Percentiles rank a stretch among this genome's conserved stretches.
These are phyloP conservation scores for Clonostachys chloroleuca DNA, from an alignment of 2,329 filamentous ascomycete genomes.

Conservation along the genomic window DNA sequence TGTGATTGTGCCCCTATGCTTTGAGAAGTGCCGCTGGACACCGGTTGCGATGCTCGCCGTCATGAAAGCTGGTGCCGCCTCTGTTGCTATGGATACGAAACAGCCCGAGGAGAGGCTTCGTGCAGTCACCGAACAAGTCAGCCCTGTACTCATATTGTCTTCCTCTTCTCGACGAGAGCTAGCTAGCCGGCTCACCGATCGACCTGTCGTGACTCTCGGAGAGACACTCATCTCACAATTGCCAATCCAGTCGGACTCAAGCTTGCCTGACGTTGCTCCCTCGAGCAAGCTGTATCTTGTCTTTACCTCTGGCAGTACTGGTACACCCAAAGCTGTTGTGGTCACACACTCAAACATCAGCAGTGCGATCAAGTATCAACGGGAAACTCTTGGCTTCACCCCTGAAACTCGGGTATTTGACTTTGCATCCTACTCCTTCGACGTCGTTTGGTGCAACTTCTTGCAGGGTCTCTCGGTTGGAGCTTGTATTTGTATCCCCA, in stretches of 20 bases:
- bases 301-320: no score
- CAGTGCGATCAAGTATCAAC: background rate
- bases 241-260: no score
- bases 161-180: background rate
- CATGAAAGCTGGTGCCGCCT: constrained; percentile 2
- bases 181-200: background rate
- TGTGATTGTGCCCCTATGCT: constrained; percentile 4
- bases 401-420: constrained; percentile 2
- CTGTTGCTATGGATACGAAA: constrained; percentile 30
- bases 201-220: no score
- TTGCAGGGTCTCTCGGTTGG: constrained; percentile 3
- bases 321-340: constrained; percentile 5
- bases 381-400: constrained; percentile 17
- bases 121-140: background rate
- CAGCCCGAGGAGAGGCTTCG: constrained; percentile 12
- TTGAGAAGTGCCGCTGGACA: constrained; percentile 2
- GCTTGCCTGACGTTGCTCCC: background rate
- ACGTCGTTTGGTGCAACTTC: constrained; percentile 3
- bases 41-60: constrained; percentile 3
- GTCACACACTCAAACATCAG: constrained; percentile 1
- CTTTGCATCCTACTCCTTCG: constrained; percentile 8
- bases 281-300: constrained; percentile 1
- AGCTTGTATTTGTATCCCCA: constrained; percentile 8
- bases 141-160: background rate
- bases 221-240: no score